phyloP scores from a whole-genome alignment of 2,329 filamentous ascomycete species.

The Beauveria australis region DNA sequence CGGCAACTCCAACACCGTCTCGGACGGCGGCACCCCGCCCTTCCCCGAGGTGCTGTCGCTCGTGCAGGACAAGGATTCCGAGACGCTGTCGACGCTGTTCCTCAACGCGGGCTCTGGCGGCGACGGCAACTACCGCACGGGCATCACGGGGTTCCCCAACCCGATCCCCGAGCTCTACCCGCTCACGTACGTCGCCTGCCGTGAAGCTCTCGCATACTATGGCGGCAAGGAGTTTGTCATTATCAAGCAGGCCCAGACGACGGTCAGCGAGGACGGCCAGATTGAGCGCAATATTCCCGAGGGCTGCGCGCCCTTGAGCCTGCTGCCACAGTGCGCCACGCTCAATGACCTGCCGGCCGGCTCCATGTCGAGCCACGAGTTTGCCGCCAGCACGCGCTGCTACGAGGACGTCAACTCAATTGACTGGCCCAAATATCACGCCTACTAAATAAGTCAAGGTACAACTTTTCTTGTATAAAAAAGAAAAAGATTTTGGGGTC shows the following conservation, averaged over 20 bases:
- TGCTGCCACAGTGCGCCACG: slow-evolving; percentile 4
- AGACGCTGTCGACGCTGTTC: slow-evolving; percentile 22
- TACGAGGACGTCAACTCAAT: slow-evolving; percentile 32
- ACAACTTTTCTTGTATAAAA: too few species aligned
- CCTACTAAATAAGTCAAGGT: neutral
- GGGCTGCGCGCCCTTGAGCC: slow-evolving; percentile 29
- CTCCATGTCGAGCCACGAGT: slow-evolving; percentile 31
- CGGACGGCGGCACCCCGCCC: slow-evolving; percentile 31
- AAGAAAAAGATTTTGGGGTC: too few species aligned
- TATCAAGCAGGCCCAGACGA: slow-evolving; percentile 28
- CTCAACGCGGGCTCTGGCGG: slow-evolving; percentile 29
- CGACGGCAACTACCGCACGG: slow-evolving; percentile 19
- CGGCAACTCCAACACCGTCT: slow-evolving; percentile 27
- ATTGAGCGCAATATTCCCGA: slow-evolving; percentile 23
- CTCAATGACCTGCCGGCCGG: slow-evolving; percentile 24
- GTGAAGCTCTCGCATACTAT: slow-evolving; percentile 34
- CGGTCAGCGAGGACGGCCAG: slow-evolving; percentile 14
- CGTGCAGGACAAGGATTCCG: slow-evolving; percentile 20
- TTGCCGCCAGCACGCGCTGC: slow-evolving; percentile 29
- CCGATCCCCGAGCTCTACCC: slow-evolving; percentile 24
- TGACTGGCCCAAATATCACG: slow-evolving; percentile 22
- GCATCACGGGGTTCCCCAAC: slow-evolving; percentile 26
- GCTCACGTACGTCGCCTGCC: slow-evolving; percentile 35
- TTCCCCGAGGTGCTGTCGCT: slow-evolving; percentile 30
- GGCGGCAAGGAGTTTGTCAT: slow-evolving; percentile 25